Evolutionary conservation across 805 yeast species (phyloP).

Genomic region (Sungouiozyma intestinalis): DNA sequence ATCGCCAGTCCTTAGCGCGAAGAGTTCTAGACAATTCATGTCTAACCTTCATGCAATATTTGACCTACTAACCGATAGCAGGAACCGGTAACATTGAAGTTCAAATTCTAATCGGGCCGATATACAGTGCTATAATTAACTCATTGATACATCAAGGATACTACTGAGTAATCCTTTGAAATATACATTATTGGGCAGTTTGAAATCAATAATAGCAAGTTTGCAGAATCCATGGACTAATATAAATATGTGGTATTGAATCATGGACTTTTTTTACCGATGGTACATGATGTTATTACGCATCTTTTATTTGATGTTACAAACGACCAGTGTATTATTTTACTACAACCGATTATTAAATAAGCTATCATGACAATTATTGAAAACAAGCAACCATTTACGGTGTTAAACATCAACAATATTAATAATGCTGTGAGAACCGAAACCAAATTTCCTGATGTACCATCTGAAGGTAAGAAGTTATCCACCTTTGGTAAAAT

Average conservation of each 20-base stretch:
- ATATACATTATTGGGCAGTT: too few species aligned
- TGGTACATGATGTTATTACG: too few species aligned
- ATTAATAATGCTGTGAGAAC: conserved; percentile 1
- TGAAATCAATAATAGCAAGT: neutral
- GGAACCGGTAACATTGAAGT: too few species aligned
- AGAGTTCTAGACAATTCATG: neutral
- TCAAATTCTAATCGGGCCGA: too few species aligned
- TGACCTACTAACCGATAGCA: too few species aligned
- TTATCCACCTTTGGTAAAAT: conserved; percentile 33
- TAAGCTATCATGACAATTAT: conserved; percentile 7
- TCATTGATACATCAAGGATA: too few species aligned
- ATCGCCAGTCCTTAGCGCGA: neutral
- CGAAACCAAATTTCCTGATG: conserved; percentile 16
- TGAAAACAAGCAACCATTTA: conserved; percentile 4
- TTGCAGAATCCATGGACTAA: neutral
- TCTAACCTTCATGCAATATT: too few species aligned
- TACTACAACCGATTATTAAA: too few species aligned
- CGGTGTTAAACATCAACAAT: conserved; percentile 1
- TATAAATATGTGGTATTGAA: neutral
- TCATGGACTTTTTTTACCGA: too few species aligned
- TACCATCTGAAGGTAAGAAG: conserved; percentile 7
- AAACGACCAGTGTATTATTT: too few species aligned
- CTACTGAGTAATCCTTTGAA: too few species aligned
- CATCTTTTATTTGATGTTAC: too few species aligned
- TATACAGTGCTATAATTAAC: neutral